Base-by-base conservation (phyloP, 108 stramenopile genomes). In the Pinguiococcus pyrenoidosus region DNA sequence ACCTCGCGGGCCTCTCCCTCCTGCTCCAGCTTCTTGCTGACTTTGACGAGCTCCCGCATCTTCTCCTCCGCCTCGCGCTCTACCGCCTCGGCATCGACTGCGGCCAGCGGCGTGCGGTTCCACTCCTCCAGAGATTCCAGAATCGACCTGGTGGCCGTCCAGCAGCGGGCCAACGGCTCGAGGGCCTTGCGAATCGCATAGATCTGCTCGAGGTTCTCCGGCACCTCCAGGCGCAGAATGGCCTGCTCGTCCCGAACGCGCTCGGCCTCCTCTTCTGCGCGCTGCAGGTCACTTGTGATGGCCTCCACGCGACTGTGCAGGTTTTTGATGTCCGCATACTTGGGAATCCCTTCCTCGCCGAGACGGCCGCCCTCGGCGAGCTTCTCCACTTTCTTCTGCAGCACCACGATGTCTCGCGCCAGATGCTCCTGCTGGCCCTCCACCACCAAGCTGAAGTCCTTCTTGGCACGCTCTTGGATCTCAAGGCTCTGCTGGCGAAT, bases 361-460 rank as follows among this genome's bases (percentile, higher is more conserved):
- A 61, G 34, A 12, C 62, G 56, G 3, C 68, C 62, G 9, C 32
- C 25, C 37, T 74, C 73, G 29, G 63, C 56, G 0, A 74, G 43
- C 32, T 66, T 69, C 42, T 54, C 66, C 16, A 68, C 38, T 24
- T 65, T 62, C 50, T 55, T 56, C 28, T 43, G 41, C 3, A 66
- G 27, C 8, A 13, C 4, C 2, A 14, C 10, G 23, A 67, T 44
- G 32, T 72, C 71, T 27, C 67, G 34, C 0, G 50, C 39, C 5
- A 74, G 50, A 20, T 68, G 50, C 52, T 73, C 72, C 51, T 62
- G 69, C 46, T 69, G 65, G 29, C 69, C 64, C 59, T 73, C 72
- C 39, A 70, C 68, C 4, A 73, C 69, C 54, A 49, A 16, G 24
- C 27, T 38, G 38, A 43, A 39, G 43, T 54, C 33, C 23, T 48